A percentile compares a stretch with the other conserved stretches of the same genome.
These are phyloP conservation scores for Trametes sanguinea DNA, from an alignment of 768 basidiomycete species.

Conservation along the genomic window DNA sequence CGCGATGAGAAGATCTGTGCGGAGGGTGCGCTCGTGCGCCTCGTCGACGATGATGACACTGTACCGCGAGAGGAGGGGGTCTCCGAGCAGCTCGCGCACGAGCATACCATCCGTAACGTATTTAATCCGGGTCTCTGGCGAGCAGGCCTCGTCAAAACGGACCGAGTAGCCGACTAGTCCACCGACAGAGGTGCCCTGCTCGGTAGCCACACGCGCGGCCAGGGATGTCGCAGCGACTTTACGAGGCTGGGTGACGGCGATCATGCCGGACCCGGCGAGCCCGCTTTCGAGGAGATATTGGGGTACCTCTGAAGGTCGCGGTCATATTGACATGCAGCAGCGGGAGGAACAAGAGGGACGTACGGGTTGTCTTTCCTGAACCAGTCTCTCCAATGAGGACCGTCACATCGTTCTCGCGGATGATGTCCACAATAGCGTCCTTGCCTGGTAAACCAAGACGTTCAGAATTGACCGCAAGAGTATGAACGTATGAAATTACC, in stretches of 20 bases:
- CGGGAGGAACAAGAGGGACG: slow-evolving; percentile 37
- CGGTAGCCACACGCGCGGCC: slow-evolving; percentile 86
- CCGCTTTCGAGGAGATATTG: slow-evolving; percentile 91
- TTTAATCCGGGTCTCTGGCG: slow-evolving; percentile 81
- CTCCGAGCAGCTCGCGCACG: slow-evolving; percentile 85
- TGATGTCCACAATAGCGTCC: slow-evolving; percentile 72
- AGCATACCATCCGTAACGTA: slow-evolving; percentile 99
- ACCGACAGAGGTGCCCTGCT: slow-evolving; percentile 75
- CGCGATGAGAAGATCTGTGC: slow-evolving; percentile 92
- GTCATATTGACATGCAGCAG: not conserved
- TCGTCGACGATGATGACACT: slow-evolving; percentile 93
- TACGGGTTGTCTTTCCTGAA: slow-evolving; percentile 98
- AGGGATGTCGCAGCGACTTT: slow-evolving; percentile 94
- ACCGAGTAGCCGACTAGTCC: slow-evolving; percentile 89
- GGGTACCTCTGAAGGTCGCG: slow-evolving; percentile 72
- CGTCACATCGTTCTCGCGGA: slow-evolving; percentile 77
- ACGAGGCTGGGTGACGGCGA: slow-evolving; percentile 94
- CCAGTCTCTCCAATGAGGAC: slow-evolving; percentile 96
- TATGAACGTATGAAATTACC: slow-evolving; percentile 43
- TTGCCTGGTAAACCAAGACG: slow-evolving; percentile 50
- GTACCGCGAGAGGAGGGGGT: slow-evolving; percentile 76
- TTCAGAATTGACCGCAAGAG: not conserved
- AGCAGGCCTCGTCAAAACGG: slow-evolving; percentile 86
- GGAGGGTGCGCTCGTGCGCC: slow-evolving; percentile 93
- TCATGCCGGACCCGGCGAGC: slow-evolving; percentile 66